These are phyloP conservation scores for Phytophthora nicotianae DNA, from an alignment of 352 stramenopile species.

Conservation along the genomic window DNA sequence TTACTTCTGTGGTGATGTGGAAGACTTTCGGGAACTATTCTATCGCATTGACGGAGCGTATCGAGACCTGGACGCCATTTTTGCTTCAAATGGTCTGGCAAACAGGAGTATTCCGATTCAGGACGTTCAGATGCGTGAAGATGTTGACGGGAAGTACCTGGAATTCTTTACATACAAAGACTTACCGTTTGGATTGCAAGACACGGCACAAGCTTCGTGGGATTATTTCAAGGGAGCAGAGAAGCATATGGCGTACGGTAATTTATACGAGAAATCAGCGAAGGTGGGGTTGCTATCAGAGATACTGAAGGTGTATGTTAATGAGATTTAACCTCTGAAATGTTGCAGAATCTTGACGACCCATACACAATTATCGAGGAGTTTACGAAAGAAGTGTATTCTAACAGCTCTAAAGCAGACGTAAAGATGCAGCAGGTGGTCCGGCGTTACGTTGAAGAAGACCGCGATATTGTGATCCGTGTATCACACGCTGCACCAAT, in stretches of 20 bases:
- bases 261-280: constrained; percentile 34
- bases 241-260: constrained; percentile 35
- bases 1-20: constrained; percentile 24
- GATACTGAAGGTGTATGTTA: not conserved
- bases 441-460: constrained; percentile 18
- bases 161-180: constrained; percentile 42
- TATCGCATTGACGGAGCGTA: constrained; percentile 23
- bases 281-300: constrained; percentile 14
- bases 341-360: constrained; percentile 1
- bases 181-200: constrained; percentile 42
- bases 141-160: constrained; percentile 25
- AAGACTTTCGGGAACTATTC: constrained; percentile 30
- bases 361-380: constrained; percentile 23
- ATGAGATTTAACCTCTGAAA: constrained; percentile 1
- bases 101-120: constrained; percentile 21
- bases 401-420: constrained; percentile 26
- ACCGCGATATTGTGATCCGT: constrained; percentile 27
- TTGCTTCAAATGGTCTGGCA: constrained; percentile 23
- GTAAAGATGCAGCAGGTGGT: constrained; percentile 33
- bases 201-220: constrained; percentile 37
- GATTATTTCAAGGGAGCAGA: constrained; percentile 43
- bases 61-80: constrained; percentile 21
- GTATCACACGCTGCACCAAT: constrained; percentile 26
- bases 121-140: constrained; percentile 31
- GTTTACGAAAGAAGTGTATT: constrained; percentile 31